These are phyloP conservation scores for Lipomyces japonicus DNA, from an alignment of 805 yeast genomes.

Conservation along the genomic window DNA sequence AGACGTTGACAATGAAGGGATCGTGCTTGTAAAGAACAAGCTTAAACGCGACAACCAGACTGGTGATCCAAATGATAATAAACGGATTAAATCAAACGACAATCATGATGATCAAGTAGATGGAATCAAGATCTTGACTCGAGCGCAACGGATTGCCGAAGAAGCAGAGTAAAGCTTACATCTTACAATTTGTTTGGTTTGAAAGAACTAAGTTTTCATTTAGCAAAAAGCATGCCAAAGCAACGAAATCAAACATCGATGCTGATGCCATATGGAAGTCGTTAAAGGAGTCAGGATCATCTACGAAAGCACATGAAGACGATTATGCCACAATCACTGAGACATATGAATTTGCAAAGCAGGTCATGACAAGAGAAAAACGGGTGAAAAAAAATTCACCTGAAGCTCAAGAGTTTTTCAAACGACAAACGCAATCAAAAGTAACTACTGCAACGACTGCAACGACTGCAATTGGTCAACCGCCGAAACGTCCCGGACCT, in stretches of 20 bases:
- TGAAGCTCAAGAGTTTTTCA: conserved; percentile 78
- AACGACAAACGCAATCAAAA: conserved; percentile 33
- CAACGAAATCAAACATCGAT: conserved; percentile 22
- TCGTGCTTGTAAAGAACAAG: background rate
- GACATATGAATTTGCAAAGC: conserved; percentile 87
- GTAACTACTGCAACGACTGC: background rate
- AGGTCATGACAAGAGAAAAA: conserved; percentile 69
- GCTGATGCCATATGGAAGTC: conserved; percentile 28
- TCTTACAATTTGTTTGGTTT: background rate
- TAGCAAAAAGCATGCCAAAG: conserved; percentile 1
- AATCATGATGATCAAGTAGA: conserved; percentile 9
- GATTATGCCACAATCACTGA: conserved; percentile 68
- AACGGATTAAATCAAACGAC: background rate
- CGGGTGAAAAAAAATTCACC: conserved; percentile 73
- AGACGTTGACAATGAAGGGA: conserved; percentile 7
- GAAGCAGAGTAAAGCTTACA: conserved; percentile 7
- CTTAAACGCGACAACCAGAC: background rate
- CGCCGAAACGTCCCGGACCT: background rate
- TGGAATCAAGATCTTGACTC: conserved; percentile 20
- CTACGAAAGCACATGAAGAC: conserved; percentile 30
- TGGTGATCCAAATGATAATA: background rate
- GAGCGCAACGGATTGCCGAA: conserved; percentile 20
- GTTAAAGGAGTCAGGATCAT: conserved; percentile 8
- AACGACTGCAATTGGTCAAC: conserved; percentile 33
- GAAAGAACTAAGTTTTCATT: background rate